Evolutionary conservation across 2,329 filamentous ascomycete genomes (phyloP), one percentile per base, ranked within the genome.

Genomic region (Fusarium coicis): DNA sequence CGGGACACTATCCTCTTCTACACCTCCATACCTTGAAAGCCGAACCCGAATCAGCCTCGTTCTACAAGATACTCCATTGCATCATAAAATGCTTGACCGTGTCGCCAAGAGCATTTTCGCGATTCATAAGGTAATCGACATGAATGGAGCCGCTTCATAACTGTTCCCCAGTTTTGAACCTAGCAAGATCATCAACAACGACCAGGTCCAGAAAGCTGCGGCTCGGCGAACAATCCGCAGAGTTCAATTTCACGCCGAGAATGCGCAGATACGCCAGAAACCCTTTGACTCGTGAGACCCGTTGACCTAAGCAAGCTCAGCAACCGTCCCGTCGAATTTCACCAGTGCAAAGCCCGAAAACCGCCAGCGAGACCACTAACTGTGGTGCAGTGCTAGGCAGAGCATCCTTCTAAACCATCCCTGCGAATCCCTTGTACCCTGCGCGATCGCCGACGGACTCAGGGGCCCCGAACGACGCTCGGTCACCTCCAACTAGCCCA

Each of bases 381-480:
- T 32, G 50, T 70, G 64, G 57, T 40, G 32, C 52, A 49, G 52
- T 63, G 65, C 50, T 52, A 60, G 49, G 49, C 70, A 74, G 63
- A 68, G 39, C 49, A 68, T 55, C 49, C 49, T 56, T 44, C 56
- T 36, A 63, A 65, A 65, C 44, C 40, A 72, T 57, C 60, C 67
- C 67, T 68, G 73, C 57, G 54, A 54, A 75, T 66, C 58, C 70
- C 63, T 46, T 62, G 46, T 59, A 70, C 70, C 74, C 74, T 77
- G 60, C 46, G 44, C 74, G 76, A 77, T 77, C 75, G 75, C 61
- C 76, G 70, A 74, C 74, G 74, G 74, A 77, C 73, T 66, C 71
- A 73, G 75, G 76, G 74, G 62, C 75, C 75, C 75, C 68, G 70
- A 75, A 75, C 70, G 76, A 77, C 76, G 76, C 76, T 77, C 66